Conservation (phyloP, 2,329 filamentous ascomycete genomes). For the Talaromyces sp. region DNA sequence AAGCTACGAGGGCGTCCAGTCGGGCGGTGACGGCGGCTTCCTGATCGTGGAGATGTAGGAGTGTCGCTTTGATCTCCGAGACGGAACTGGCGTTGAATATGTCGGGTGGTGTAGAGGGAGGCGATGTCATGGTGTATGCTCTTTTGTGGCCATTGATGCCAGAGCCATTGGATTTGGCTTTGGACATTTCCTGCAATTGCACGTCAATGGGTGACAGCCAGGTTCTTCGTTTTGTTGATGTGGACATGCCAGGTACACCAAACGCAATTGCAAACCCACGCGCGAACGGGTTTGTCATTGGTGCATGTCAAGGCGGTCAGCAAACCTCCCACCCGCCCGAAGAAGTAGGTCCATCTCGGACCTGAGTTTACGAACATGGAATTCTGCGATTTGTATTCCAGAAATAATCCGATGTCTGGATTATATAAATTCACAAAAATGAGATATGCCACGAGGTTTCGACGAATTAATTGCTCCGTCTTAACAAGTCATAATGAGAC, state of each 20-base stretch:
- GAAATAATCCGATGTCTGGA: neutral
- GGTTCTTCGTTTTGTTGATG: neutral
- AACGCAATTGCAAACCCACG: neutral
- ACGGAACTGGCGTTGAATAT: slow-evolving; percentile 70
- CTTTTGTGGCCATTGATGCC: slow-evolving; percentile 30
- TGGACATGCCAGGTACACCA: slow-evolving; percentile 7
- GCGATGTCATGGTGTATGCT: neutral
- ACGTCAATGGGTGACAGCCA: neutral
- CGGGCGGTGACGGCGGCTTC: slow-evolving; percentile 70
- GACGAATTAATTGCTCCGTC: neutral
- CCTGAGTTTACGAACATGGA: neutral
- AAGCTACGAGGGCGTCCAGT: slow-evolving; percentile 72
- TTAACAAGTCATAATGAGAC: neutral
- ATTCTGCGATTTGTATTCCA: neutral
- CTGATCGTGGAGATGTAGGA: slow-evolving; percentile 69
- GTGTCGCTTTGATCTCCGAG: slow-evolving; percentile 72
- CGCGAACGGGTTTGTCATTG: neutral
- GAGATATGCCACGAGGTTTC: neutral
- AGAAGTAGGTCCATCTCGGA: too few relatives aligned
- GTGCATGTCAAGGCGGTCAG: slow-evolving; percentile 3
- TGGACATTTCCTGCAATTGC: slow-evolving; percentile 22
- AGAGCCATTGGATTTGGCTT: slow-evolving; percentile 17
- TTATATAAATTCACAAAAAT: too few relatives aligned
- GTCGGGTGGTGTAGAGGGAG: slow-evolving; percentile 24
- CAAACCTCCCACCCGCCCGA: neutral